Base-by-base conservation (phyloP, 495 filamentous ascomycete genomes). In the Ramalina intermedia region DNA sequence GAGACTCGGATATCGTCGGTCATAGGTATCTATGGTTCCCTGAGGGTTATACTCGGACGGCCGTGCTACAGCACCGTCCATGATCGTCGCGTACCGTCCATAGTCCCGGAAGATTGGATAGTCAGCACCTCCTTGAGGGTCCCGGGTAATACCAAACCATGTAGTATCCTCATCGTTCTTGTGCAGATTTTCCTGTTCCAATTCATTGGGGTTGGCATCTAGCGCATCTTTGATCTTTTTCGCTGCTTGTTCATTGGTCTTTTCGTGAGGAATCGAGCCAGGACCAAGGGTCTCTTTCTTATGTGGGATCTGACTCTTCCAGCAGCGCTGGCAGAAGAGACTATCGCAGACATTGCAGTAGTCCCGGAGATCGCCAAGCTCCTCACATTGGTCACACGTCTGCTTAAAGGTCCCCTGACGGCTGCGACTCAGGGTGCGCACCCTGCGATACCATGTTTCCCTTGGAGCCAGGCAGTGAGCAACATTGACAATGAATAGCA, bases 101-200 rank as follows among this genome's bases (percentile, higher is more conserved):
- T 63, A 69, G 41, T 69, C 65, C 23, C 63, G 61, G 27, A 72
- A 66, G 33, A 62, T 52, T 18, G 65, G 58, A 17, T 56, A 36
- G 20, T 55, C 56, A 11, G 54, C 47, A 6, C 54, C 57, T 56
- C 65, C 62, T 3, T 4, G 8, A 7, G 29, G 29, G 8, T 33
- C 29, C 37, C 59, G 58, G 42, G 57, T 52, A 26, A 70, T 60
- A 0, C 70, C 68, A 44, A 75, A 74, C 70, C 71, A 75, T 1
- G 63, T 69, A 0, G 70, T 70, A 41, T 70, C 63, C 50, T 63
- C 59, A 47, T 75, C 70, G 11, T 50, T 37, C 7, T 37, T 47
- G 29, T 63, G 61, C 3, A 61, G 18, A 4, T 13, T 20, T 1
- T 36, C 23, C 27, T 53, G 57, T 16, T 52, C 41, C 21, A 47